These are phyloP conservation scores for Gautieria morchelliformis DNA, from an alignment of 768 basidiomycete genomes.

Conservation along the genomic window DNA sequence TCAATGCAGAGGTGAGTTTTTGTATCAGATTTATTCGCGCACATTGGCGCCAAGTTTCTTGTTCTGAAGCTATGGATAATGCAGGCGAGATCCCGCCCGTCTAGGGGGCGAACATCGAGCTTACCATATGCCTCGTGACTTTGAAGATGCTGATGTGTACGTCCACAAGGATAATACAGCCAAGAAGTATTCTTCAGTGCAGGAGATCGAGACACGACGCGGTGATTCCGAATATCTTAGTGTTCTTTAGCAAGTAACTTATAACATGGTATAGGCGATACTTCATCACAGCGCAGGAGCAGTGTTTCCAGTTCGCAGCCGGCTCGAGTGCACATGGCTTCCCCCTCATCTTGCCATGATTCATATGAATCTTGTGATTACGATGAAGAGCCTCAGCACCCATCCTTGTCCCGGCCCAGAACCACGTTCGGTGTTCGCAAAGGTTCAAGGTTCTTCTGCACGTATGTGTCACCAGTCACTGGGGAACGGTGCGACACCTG, in stretches of 20 bases:
- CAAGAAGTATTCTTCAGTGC: background rate
- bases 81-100: background rate
- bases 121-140: background rate
- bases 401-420: background rate
- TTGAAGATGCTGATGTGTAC: background rate
- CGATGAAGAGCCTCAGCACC: background rate
- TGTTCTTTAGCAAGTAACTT: too few species aligned
- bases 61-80: background rate
- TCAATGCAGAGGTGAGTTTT: background rate
- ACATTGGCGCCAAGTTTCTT: background rate
- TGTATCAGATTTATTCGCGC: background rate
- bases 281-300: background rate
- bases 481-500: constrained; percentile 2
- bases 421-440: constrained; percentile 1
- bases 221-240: background rate
- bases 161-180: background rate
- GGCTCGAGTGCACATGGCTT: background rate
- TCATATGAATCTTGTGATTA: background rate
- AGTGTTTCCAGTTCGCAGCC: background rate
- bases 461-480: background rate
- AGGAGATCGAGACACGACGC: background rate
- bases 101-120: background rate
- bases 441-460: constrained; percentile 3
- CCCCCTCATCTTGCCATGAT: background rate
- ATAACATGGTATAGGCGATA: background rate